Base-by-base conservation (phyloP, 305 asterid genomes). In the Fraxinus dipetala region DNA sequence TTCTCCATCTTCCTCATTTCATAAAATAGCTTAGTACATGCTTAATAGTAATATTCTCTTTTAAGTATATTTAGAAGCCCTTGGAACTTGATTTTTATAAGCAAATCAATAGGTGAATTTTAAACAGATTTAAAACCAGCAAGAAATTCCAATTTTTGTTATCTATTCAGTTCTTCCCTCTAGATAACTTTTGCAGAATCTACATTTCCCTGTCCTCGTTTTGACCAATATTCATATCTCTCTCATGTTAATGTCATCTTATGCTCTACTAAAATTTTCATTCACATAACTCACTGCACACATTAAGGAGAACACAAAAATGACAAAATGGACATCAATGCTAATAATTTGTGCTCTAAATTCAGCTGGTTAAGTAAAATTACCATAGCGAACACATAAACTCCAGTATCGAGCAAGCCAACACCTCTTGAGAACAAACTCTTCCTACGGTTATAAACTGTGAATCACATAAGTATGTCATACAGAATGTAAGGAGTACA, bases 381-480 rank as follows among this genome's bases (percentile, higher is more conserved):
- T 86, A 95, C 99, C 99, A 77, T 90, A 82, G 40, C 80, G 89
- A 70, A 87, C 81, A 35, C 98, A 95, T 85, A 93, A 87, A 82
- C 87, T 85, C 99, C 99, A 95, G 88, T 88, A 89, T 16, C 94
- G 92, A 82, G 99, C 93, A 81, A 95, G 97, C 99, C 98, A 94
- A 81, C 93, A 92, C 90, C 97, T 89, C 93, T 94, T 95, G 82
- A 95, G 92, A 85, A 90, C 90, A 82, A 94, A 93, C 90, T 94
- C 99, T 87, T 95, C 99, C 99, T 94, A 84, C 84, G 85, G 86
- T 81, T 79, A 79, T 75, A 86, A 82, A 85, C 88, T 87, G 86
- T 85, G 83, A 89, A 85, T 88, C 82, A 85, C 82, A 43, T 87
- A 87, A 85, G 87, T 80, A 85, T 65, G 78, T 79, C 75, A 79